phyloP scores from a whole-genome alignment of 1,139 yeast species.

The Blastobotrys illinoisensis region DNA sequence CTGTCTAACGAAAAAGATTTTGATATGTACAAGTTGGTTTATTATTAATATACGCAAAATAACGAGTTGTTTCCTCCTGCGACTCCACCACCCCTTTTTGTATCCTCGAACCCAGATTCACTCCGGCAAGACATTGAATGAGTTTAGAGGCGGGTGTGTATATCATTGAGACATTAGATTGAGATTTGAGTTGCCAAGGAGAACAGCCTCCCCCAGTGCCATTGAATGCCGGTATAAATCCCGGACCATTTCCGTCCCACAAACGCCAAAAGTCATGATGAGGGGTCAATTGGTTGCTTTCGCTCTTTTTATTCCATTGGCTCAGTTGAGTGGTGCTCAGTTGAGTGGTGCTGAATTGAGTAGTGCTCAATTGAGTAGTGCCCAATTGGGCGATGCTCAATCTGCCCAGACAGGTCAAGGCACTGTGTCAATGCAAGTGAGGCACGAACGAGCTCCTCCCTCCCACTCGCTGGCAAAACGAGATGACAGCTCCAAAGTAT shows the following conservation, averaged over 20 bases:
- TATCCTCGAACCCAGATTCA: too few species aligned
- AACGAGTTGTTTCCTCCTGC: not conserved
- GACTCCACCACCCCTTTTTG: too few species aligned
- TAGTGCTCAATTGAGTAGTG: too few species aligned
- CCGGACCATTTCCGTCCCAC: not conserved
- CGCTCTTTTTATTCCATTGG: too few species aligned
- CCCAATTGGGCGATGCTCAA: not conserved
- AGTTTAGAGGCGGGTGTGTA: too few species aligned
- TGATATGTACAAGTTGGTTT: not conserved
- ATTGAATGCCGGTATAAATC: not conserved
- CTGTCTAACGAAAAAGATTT: conserved; percentile 3
- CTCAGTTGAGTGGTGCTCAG: too few species aligned
- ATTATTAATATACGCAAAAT: not conserved
- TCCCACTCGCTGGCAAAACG: conserved; percentile 5
- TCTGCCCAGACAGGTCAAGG: not conserved
- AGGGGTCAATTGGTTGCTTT: not conserved
- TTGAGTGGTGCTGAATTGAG: too few species aligned
- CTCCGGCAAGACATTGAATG: too few species aligned
- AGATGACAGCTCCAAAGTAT: conserved; percentile 5
- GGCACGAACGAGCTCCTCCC: conserved; percentile 2
- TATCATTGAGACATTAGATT: not conserved
- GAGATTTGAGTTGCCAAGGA: not conserved
- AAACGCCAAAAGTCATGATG: not conserved
- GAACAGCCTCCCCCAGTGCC: not conserved
- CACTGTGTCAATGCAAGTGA: conserved; percentile 5